Base-by-base conservation (phyloP, 495 filamentous ascomycete species). In the Alectoria sarmentosa region DNA sequence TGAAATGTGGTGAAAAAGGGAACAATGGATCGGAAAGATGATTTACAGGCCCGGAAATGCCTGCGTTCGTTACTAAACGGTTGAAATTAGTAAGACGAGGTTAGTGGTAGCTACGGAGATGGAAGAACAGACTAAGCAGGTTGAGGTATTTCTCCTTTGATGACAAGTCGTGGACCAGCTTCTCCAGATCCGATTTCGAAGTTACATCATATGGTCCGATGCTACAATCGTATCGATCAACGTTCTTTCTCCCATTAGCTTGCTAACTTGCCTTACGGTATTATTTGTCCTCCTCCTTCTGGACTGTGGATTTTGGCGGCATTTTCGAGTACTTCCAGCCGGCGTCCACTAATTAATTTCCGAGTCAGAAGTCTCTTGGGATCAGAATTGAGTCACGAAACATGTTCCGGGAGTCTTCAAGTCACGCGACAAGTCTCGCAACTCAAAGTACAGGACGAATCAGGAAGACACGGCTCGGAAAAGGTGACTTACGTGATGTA, bases 181-280 rank as follows among this genome's bases (percentile, higher is more conserved):
- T 69, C 34, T 69, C 68, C 9, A 71, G 61, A 17, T 66, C 63
- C 0, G 54, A n/a, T 65, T 70, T 72, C 34, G 62, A 66, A 19
- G 71, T 73, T 4, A 73, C 70, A 44, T 73, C 71, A 60, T 67
- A 71, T 26, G 70, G 67, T n/a, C 70, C 70, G 39, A 80, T 68
- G 1, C 68, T 69, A n/a, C 38, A 64, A 46, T 34, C 19, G 28
- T 10, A 55, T 34, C 34, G 28, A 7, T 55, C 52, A 55, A 17
- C 30, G 6, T 32, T 19, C 11, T 32, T 55, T 34, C 19, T 44
- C 4, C 23, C 1, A 15, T 58, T 11, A 57, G 28, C 15, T 56
- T 34, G 32, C 28, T 6, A 8, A 23, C 3, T 8, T 9, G 1
- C 14, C 14, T 55, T 65, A 68, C 70, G 68, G 68, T 54, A 72